phyloP scores from a whole-genome alignment of 2,329 filamentous ascomycete genomes.

The Colletotrichum echinochloae region DNA sequence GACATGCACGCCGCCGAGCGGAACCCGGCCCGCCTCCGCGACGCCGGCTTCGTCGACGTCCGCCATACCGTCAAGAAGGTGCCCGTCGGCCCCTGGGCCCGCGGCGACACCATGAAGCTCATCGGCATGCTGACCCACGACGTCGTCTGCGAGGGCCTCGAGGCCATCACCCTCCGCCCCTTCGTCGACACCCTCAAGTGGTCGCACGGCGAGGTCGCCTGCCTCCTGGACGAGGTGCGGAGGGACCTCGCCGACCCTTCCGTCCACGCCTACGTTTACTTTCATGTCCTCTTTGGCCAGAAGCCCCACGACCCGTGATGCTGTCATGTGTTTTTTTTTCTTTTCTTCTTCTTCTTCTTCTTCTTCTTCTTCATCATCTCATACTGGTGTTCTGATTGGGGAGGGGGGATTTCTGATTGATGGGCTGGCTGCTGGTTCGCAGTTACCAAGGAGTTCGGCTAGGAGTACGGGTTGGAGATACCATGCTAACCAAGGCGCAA shows the following conservation, averaged over 20 bases:
- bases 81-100: conserved; percentile 67
- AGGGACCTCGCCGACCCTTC: conserved; percentile 15
- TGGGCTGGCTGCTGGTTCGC: neutral
- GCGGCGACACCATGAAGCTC: conserved; percentile 56
- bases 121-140: conserved; percentile 59
- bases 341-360: no score
- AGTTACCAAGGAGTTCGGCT: neutral
- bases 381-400: neutral
- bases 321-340: no score
- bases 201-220: conserved; percentile 61
- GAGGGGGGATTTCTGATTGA: neutral
- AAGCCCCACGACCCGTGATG: neutral
- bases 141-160: conserved; percentile 53
- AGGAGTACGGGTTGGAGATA: neutral
- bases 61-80: conserved; percentile 64
- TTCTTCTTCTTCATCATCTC: no score
- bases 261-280: conserved; percentile 30
- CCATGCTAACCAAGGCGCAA: neutral
- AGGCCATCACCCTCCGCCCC: conserved; percentile 57
- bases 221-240: conserved; percentile 41
- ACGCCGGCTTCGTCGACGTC: conserved; percentile 67
- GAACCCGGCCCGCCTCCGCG: conserved; percentile 52
- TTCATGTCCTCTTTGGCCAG: conserved; percentile 8
- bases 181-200: conserved; percentile 55
- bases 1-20: conserved; percentile 55